Evolutionary conservation across 345 rosid species (phyloP).

Genomic region (Arabis hirsuta): DNA sequence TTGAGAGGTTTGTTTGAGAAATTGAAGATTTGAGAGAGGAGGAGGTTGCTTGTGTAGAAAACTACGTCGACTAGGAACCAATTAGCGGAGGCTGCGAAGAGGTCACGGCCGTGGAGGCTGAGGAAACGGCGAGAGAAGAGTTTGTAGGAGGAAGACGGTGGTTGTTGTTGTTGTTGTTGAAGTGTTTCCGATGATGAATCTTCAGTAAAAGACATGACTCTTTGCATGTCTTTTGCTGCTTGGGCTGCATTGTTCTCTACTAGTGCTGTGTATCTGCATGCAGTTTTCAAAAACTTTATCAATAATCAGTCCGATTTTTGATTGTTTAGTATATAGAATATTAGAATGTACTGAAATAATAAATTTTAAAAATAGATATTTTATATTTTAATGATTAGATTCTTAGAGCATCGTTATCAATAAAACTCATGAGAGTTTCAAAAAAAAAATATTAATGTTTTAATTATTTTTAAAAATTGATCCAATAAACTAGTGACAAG

Average conservation of each 20-base stretch:
- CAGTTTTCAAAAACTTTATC: not conserved
- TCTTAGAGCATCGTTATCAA: too few relatives aligned
- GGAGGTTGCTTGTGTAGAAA: conserved; percentile 70
- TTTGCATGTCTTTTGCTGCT: conserved; percentile 74
- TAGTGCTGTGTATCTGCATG: conserved; percentile 70
- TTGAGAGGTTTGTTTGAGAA: not conserved
- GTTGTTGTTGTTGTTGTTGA: conserved; percentile 17
- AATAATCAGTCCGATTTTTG: not conserved
- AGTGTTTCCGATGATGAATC: conserved; percentile 30
- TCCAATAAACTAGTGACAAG: too few relatives aligned
- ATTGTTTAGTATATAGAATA: not conserved
- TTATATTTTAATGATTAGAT: too few relatives aligned
- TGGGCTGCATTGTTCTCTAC: conserved; percentile 67
- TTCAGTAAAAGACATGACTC: conserved; percentile 60
- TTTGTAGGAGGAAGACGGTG: conserved; percentile 45
- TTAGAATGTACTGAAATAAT: not conserved
- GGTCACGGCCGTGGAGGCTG: conserved; percentile 65
- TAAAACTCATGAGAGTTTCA: too few relatives aligned
- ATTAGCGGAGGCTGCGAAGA: conserved; percentile 57
- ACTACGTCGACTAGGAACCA: conserved; percentile 77
- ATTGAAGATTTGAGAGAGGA: conserved; percentile 59
- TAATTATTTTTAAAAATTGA: too few relatives aligned
- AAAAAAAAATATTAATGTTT: too few relatives aligned
- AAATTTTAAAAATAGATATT: not conserved
- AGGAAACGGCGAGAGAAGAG: conserved; percentile 67